phyloP scores from a whole-genome alignment of 176 grass and related monocot genomes.

The Bothriochloa decipiens region DNA sequence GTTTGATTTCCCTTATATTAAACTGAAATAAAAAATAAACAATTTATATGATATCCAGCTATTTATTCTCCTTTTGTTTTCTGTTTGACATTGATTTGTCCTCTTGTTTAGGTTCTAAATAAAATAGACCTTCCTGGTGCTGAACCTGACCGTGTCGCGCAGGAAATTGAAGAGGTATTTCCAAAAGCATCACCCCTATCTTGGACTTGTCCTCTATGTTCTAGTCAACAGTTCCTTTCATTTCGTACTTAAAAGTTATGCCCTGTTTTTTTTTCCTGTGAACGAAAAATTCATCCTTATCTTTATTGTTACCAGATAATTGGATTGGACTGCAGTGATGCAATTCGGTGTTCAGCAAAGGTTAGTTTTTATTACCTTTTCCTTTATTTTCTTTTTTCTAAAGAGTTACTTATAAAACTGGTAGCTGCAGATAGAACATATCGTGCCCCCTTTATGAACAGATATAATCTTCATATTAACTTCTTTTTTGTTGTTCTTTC shows the following conservation, averaged over 20 bases:
- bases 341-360: constrained; percentile 97
- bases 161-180: constrained; percentile 96
- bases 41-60: constrained; percentile 12
- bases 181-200: constrained; percentile 7
- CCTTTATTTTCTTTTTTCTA: not conserved
- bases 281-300: constrained; percentile 16
- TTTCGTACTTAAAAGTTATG: constrained; percentile 27
- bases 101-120: constrained; percentile 85
- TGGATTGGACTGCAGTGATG: constrained; percentile 89
- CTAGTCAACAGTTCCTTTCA: not conserved
- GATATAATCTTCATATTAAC: constrained; percentile 26
- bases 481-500: constrained; percentile 35
- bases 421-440: not conserved
- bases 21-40: constrained; percentile 10
- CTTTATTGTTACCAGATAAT: constrained; percentile 64
- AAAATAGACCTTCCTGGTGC: constrained; percentile 99
- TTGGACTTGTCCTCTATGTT: constrained; percentile 3
- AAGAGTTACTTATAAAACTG: constrained; percentile 2
- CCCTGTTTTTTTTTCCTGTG: constrained; percentile 3
- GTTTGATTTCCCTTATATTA: not conserved
- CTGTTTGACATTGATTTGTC: constrained; percentile 36
- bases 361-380: constrained; percentile 49
- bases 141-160: constrained; percentile 79
- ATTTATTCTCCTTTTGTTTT: constrained; percentile 35
- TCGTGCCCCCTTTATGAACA: constrained; percentile 17